Evolutionary conservation across 2,329 filamentous ascomycete genomes (phyloP), one percentile per base, ranked within the genome.

Genomic region (Pezicula rhizophila): DNA sequence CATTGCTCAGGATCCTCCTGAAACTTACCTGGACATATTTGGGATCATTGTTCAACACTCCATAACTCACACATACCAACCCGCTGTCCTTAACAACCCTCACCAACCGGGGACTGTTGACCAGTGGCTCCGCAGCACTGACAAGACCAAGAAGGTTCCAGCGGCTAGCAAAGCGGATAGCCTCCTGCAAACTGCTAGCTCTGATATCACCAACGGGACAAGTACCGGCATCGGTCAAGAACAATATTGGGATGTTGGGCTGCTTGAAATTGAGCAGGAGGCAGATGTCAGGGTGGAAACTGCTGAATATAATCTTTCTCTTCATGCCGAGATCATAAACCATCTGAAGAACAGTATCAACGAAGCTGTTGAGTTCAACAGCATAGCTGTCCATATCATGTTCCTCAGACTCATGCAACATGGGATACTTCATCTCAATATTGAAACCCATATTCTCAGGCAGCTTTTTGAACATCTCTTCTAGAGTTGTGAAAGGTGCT

Each of bases 341-440:
- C 67, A 89, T 93, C 40, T 78, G 78, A 8, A 99, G 76, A 3
- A 99, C 87, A 1, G 89, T 96, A 67, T 99, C 93, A 63, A 95
- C 92, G 66, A 97, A 99, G 1, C 86, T 89, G 69, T 97, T 97
- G 58, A 97, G 79, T 70, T 99, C 93, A 42, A 97, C 88, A 0
- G 89, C 91, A 63, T 96, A 96, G 3, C 88, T 87, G 65, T 96
- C 92, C 90, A 97, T 96, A 59, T 95, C 89, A 57, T 96, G 87
- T 66, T 95, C 88, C 67, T 96, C 89, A 50, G 83, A 89, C 73
- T 99, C 95, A 65, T 92, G 86, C 38, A 99, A 80, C 91, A 97
- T 97, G 5, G 93, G 93, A 65, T 99, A 99, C 70, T 99, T 97
- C 79, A 99, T 87, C 72, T 99, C 93, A 58, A 99, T 95, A 68